Conservation (phyloP, 106 monocot genomes). For the Alisma plantagoaquatica region DNA sequence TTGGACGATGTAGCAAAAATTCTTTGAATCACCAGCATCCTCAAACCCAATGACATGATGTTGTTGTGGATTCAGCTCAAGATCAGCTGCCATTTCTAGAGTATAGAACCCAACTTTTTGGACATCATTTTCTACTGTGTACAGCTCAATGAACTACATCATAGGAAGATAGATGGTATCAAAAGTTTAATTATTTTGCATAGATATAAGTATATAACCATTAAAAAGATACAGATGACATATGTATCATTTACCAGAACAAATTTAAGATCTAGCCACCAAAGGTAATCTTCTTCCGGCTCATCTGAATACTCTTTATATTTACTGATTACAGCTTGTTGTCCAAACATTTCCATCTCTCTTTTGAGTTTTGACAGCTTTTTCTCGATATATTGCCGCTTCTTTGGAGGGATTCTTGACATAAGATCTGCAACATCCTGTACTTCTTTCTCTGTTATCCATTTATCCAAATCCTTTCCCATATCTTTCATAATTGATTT, state of each 20-base stretch:
- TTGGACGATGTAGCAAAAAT: conserved; percentile 74
- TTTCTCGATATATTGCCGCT: conserved; percentile 53
- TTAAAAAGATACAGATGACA: background rate
- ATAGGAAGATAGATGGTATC: background rate
- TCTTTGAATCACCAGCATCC: conserved; percentile 70
- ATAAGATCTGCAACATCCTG: conserved; percentile 46
- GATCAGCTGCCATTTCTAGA: conserved; percentile 77
- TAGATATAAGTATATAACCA: background rate
- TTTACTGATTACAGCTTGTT: conserved; percentile 71
- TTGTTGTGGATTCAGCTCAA: conserved; percentile 73
- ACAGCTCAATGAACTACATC: conserved; percentile 72
- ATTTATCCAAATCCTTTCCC: conserved; percentile 75
- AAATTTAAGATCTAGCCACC: conserved; percentile 78
- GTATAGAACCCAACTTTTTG: conserved; percentile 80
- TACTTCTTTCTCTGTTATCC: conserved; percentile 63
- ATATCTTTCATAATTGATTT: conserved; percentile 72
- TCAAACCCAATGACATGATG: conserved; percentile 86
- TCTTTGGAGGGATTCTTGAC: conserved; percentile 47
- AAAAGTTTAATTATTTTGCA: background rate
- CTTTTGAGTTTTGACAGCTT: conserved; percentile 69
- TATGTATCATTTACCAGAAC: conserved; percentile 39
- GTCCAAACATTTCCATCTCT: conserved; percentile 61
- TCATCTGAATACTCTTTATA: conserved; percentile 76
- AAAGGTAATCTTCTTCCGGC: conserved; percentile 66
- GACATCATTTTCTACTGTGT: conserved; percentile 47